phyloP scores from a whole-genome alignment of 805 yeast species.

The Ogataea ramenticola region DNA sequence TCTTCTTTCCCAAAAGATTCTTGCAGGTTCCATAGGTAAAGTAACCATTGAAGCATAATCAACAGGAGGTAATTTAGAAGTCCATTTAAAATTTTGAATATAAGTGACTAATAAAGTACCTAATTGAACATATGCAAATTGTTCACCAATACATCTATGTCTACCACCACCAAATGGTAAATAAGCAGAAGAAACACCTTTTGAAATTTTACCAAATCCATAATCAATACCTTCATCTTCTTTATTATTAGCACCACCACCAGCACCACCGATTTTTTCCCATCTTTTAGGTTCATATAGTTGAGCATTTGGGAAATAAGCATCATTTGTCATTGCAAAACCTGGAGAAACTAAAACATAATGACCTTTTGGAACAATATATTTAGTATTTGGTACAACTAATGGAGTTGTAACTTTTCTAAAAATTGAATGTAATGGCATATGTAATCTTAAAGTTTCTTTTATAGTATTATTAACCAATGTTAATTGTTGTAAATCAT shows the following conservation, averaged over 20 bases:
- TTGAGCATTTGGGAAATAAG: conserved; percentile 71
- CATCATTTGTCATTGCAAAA: conserved; percentile 68
- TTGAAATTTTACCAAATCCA: conserved; percentile 94
- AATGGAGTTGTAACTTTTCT: conserved; percentile 79
- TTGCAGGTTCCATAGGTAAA: conserved; percentile 74
- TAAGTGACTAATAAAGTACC: conserved; percentile 75
- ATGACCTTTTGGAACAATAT: conserved; percentile 84
- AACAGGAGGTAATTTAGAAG: conserved; percentile 54
- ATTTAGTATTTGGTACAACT: conserved; percentile 69
- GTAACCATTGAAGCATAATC: conserved; percentile 92
- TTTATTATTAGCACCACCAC: conserved; percentile 17
- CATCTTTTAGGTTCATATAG: conserved; percentile 85
- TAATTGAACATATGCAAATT: conserved; percentile 90
- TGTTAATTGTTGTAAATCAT: conserved; percentile 75
- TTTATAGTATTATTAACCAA: conserved; percentile 76
- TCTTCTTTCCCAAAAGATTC: conserved; percentile 50
- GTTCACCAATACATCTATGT: conserved; percentile 99
- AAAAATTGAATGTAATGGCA: conserved; percentile 94
- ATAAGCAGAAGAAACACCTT: conserved; percentile 94
- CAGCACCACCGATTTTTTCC: conserved; percentile 34
- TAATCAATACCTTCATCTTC: conserved; percentile 60
- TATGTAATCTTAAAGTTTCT: conserved; percentile 92
- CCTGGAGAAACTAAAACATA: conserved; percentile 93
- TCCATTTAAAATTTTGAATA: conserved; percentile 75
- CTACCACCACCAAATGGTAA: conserved; percentile 99